phyloP scores from a whole-genome alignment of 1,284 basidiomycete species.

The Ganoderma resinaceum region DNA sequence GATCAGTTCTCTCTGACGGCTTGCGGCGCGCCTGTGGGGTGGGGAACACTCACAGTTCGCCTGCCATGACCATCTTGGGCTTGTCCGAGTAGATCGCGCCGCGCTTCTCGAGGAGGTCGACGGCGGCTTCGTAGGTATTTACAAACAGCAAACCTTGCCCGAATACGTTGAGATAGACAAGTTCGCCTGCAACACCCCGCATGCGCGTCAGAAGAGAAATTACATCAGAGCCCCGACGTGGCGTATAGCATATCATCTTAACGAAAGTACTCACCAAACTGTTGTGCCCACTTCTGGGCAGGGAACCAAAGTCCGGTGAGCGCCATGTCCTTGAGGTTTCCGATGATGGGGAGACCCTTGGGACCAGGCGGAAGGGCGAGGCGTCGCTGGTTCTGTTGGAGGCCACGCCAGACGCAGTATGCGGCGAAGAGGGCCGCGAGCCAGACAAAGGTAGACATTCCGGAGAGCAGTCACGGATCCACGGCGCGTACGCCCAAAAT shows the following conservation, averaged over 20 bases:
- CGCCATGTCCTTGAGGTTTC: conserved; percentile 66
- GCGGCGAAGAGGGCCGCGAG: conserved; percentile 29
- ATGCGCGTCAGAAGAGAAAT: background rate
- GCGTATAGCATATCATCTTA: background rate
- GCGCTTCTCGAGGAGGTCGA: conserved; percentile 71
- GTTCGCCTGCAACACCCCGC: conserved; percentile 51
- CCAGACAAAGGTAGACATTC: conserved; percentile 32
- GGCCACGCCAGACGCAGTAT: conserved; percentile 33
- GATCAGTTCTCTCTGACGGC: conserved; percentile 7
- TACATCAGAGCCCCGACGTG: background rate
- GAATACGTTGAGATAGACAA: conserved; percentile 71
- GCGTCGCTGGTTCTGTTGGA: conserved; percentile 28
- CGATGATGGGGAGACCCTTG: conserved; percentile 66
- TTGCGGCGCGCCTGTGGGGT: conserved; percentile 10
- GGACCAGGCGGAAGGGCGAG: conserved; percentile 64
- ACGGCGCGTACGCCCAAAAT: conserved; percentile 21
- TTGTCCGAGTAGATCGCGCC: conserved; percentile 77
- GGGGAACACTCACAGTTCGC: conserved; percentile 50
- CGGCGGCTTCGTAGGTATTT: conserved; percentile 62
- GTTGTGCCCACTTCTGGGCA: conserved; percentile 40
- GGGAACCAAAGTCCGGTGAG: conserved; percentile 54
- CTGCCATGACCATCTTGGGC: conserved; percentile 67
- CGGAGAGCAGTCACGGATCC: conserved; percentile 33
- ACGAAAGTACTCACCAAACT: conserved; percentile 36
- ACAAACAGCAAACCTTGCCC: conserved; percentile 71